Percentiles rank a stretch among this genome's conserved stretches.
Evolutionary conservation across 148 eudicot species (phyloP).

Genomic region (Nyssa sinensis): DNA sequence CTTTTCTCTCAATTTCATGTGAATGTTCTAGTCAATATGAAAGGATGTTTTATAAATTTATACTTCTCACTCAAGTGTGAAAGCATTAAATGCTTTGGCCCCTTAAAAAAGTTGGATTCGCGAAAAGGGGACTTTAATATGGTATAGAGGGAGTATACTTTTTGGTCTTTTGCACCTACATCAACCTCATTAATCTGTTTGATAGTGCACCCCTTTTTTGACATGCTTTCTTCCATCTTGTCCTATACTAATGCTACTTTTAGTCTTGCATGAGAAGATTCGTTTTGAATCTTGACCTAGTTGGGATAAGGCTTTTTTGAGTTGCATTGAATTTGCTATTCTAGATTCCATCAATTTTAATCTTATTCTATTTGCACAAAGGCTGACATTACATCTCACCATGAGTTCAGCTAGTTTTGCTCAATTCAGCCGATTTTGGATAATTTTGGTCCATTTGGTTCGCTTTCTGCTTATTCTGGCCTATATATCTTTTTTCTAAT

Average conservation of each 20-base stretch:
- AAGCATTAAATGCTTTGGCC: too few species aligned
- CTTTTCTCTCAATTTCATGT: too few species aligned
- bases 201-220: not conserved
- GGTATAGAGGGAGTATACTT: too few species aligned
- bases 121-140: too few species aligned
- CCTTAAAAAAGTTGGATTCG: too few species aligned
- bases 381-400: not conserved
- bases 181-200: not conserved
- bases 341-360: not conserved
- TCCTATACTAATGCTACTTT: not conserved
- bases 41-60: too few species aligned
- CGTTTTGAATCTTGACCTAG: not conserved
- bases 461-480: not conserved
- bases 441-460: not conserved
- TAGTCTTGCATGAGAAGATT: not conserved
- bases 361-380: not conserved
- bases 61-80: too few species aligned
- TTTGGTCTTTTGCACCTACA: not conserved
- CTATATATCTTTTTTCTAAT: not conserved
- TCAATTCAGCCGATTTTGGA: not conserved
- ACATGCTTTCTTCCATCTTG: not conserved
- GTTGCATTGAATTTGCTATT: not conserved
- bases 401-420: not conserved
- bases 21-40: too few species aligned
- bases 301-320: too few species aligned